Evolutionary conservation across 352 stramenopile species (phyloP).

Genomic region (Phytophthora quininea): DNA sequence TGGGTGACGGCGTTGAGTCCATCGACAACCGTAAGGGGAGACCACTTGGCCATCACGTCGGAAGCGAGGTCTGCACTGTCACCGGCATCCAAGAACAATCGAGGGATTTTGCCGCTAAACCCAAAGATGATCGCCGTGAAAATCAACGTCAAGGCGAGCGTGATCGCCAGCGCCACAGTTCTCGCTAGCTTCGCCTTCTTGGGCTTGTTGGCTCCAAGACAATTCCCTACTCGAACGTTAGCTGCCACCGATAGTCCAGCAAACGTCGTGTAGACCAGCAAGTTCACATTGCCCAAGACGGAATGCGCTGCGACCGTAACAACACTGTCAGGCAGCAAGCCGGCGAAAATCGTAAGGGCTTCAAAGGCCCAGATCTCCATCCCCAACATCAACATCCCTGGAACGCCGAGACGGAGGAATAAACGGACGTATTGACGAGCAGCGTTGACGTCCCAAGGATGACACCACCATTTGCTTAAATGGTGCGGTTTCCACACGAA

Average conservation of each 20-base stretch:
- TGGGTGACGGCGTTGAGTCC: conserved; percentile 52
- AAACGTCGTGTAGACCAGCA: conserved; percentile 59
- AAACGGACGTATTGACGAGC: conserved; percentile 30
- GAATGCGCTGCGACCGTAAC: conserved; percentile 57
- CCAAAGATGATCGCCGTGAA: conserved; percentile 19
- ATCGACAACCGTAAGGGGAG: conserved; percentile 51
- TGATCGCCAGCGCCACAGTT: conserved; percentile 30
- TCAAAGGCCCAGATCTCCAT: conserved; percentile 71
- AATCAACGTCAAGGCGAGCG: conserved; percentile 28
- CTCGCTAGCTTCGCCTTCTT: conserved; percentile 44
- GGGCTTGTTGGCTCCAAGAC: conserved; percentile 43
- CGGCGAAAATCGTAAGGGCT: conserved; percentile 47
- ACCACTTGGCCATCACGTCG: conserved; percentile 41
- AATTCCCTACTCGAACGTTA: conserved; percentile 63
- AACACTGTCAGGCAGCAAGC: conserved; percentile 49
- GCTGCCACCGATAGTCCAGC: conserved; percentile 47
- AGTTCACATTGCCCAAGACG: conserved; percentile 56
- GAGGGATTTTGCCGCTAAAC: conserved; percentile 27
- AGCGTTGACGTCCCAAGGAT: conserved; percentile 33
- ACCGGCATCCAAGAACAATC: conserved; percentile 45
- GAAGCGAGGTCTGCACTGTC: conserved; percentile 37
- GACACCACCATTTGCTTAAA: conserved; percentile 40
- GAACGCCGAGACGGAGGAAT: conserved; percentile 50
- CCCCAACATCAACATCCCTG: conserved; percentile 58
- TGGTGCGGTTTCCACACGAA: conserved; percentile 41